Percentiles rank a stretch among this genome's conserved stretches.
phyloP scores from a whole-genome alignment of 2,329 filamentous ascomycete genomes.

The Thielaviopsis populi region DNA sequence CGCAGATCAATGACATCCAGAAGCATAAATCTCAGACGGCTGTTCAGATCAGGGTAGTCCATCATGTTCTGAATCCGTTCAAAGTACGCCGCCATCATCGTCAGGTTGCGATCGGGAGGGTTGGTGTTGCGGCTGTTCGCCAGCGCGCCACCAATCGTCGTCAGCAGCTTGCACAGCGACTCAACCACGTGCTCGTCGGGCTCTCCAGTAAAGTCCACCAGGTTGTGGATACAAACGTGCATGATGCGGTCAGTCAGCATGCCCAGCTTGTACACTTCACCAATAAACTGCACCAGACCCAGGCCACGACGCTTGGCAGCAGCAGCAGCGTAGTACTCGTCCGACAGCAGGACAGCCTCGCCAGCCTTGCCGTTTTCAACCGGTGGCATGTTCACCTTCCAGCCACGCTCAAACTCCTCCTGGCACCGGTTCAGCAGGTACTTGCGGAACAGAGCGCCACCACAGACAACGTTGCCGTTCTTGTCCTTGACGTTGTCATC shows the following conservation, averaged over 20 bases:
- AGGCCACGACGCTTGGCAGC: constrained; percentile 93
- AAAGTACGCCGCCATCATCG: constrained; percentile 91
- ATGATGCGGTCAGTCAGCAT: constrained; percentile 99
- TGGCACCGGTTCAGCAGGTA: constrained; percentile 97
- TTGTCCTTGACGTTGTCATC: constrained; percentile 92
- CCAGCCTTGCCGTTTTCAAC: constrained; percentile 30
- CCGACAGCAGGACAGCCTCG: constrained; percentile 73
- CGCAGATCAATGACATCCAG: constrained; percentile 86
- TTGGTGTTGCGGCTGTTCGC: constrained; percentile 52
- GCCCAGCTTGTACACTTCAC: constrained; percentile 94
- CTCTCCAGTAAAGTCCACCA: constrained; percentile 84
- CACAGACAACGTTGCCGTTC: constrained; percentile 71
- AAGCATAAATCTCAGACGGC: constrained; percentile 89
- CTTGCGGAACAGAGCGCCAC: constrained; percentile 91
- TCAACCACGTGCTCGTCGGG: constrained; percentile 95
- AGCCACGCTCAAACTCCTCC: constrained; percentile 96
- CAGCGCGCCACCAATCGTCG: constrained; percentile 79
- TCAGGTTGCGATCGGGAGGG: constrained; percentile 19
- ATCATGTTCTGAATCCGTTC: constrained; percentile 70
- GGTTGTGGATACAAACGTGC: constrained; percentile 96
- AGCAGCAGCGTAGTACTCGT: constrained; percentile 89
- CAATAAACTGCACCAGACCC: constrained; percentile 97
- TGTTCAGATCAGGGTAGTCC: constrained; percentile 64
- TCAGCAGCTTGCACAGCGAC: constrained; percentile 81
- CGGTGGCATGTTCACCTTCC: constrained; percentile 76